These are phyloP conservation scores for Ophiocordyceps camponoti-saundersi DNA, from an alignment of 2,329 filamentous ascomycete genomes.

Conservation along the genomic window DNA sequence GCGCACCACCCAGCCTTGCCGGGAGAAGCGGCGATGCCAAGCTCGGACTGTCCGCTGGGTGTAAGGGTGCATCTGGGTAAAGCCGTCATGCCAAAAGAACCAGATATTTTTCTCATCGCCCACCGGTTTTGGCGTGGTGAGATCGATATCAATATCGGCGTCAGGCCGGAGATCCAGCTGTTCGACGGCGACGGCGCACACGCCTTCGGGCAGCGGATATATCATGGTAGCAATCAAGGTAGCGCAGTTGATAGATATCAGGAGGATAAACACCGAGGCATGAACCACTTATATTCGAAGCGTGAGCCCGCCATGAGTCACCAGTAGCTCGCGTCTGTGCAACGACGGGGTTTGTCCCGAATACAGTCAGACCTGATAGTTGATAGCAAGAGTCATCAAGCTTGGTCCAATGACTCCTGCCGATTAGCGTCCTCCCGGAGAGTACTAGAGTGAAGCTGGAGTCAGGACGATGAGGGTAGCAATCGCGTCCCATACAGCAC, in stretches of 20 bases:
- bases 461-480: too few relatives aligned
- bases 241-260: not conserved
- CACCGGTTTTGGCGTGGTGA: slow-evolving; percentile 21
- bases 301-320: not conserved
- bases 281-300: not conserved
- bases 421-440: too few relatives aligned
- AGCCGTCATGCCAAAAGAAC: slow-evolving; percentile 41
- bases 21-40: slow-evolving; percentile 34
- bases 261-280: not conserved
- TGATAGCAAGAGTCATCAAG: too few relatives aligned
- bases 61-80: slow-evolving; percentile 29
- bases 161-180: slow-evolving; percentile 28
- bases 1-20: slow-evolving; percentile 33
- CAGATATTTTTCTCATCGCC: slow-evolving; percentile 34
- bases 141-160: slow-evolving; percentile 22
- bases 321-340: not conserved
- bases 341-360: too few relatives aligned
- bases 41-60: slow-evolving; percentile 32
- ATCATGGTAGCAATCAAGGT: not conserved
- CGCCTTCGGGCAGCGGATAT: slow-evolving; percentile 12
- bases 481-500: too few relatives aligned
- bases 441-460: too few relatives aligned
- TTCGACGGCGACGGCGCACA: slow-evolving; percentile 20
- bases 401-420: too few relatives aligned
- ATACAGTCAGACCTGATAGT: too few relatives aligned